These are phyloP conservation scores for Tricholoma bakamatsutake DNA, from an alignment of 768 basidiomycete genomes.

Conservation along the genomic window DNA sequence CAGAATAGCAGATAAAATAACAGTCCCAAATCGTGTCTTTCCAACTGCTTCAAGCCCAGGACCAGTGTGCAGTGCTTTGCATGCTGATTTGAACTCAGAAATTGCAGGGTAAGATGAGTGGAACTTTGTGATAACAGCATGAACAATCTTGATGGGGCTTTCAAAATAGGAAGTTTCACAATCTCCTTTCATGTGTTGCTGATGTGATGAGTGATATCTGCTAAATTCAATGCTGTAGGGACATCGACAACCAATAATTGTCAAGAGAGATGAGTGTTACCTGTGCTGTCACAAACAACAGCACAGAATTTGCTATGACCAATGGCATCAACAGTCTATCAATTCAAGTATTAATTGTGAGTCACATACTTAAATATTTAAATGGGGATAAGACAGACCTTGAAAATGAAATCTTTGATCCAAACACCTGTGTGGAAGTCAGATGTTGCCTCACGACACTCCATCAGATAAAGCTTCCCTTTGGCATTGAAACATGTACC, in stretches of 20 bases:
- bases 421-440: too few species aligned
- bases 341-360: too few species aligned
- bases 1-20: neutral
- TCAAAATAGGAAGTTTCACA: constrained; percentile 16
- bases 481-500: too few species aligned
- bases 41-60: neutral
- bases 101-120: neutral
- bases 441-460: too few species aligned
- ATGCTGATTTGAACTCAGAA: neutral
- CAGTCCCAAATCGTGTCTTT: neutral
- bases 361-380: too few species aligned
- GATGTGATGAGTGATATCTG: constrained; percentile 20
- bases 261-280: constrained; percentile 17
- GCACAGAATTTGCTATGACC: constrained; percentile 16
- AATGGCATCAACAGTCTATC: constrained; percentile 12
- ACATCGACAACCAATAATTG: neutral
- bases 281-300: constrained; percentile 21
- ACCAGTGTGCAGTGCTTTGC: neutral
- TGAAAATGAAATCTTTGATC: too few species aligned
- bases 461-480: too few species aligned
- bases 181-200: constrained; percentile 20
- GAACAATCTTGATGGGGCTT: neutral
- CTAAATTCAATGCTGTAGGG: constrained; percentile 8
- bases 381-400: neutral
- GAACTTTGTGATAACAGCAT: neutral